Evolutionary conservation across 2,329 filamentous ascomycete species (phyloP), one percentile per base, ranked within the genome.

Genomic region (Ceratocystis harringtonii): DNA sequence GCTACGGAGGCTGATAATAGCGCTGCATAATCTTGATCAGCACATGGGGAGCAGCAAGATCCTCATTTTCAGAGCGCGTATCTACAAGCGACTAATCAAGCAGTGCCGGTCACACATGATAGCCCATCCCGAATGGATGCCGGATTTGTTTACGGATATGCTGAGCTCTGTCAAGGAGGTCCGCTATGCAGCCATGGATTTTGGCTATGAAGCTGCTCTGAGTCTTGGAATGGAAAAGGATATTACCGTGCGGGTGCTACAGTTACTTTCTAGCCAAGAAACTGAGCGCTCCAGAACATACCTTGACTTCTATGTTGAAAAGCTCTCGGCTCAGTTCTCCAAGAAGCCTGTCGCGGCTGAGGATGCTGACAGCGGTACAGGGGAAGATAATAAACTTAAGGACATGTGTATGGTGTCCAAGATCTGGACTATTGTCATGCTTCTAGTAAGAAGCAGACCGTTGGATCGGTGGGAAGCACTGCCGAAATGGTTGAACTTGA

Each of bases 391-490:
- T 19, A 65, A 63, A 44, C 57, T 67, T 22, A 64, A 68, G 58
- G 68, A 69, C 7, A 66, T 68, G 28, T 74, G 79, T 0, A 79
- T 84, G 48, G 91, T 95, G 0, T 92, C 94, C 5, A 88, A 91
- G 69, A 89, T 97, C 25, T 97, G 92, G 92, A 88, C 88, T 67
- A 83, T 90, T 44, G 78, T 95, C 1, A 84, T 92, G 5, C 80
- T 96, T 1, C 84, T 96, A 65, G 78, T 96, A 61, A 84, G 88
- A 76, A 84, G 76, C 74, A 63, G 65, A 17, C 84, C 73, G 69
- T 79, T 78, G 71, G 84, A 77, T 69, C 85, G 72, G 76, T 97
- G 92, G 89, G 80, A 86, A 41, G 83, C 88, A 71, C 84, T 90
- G 68, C 81, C 79, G 32, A 79, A 82, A 5, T 96, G 90, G 88